These are phyloP conservation scores for Acacia concinna DNA, from an alignment of 331 rosid species.

Conservation along the genomic window DNA sequence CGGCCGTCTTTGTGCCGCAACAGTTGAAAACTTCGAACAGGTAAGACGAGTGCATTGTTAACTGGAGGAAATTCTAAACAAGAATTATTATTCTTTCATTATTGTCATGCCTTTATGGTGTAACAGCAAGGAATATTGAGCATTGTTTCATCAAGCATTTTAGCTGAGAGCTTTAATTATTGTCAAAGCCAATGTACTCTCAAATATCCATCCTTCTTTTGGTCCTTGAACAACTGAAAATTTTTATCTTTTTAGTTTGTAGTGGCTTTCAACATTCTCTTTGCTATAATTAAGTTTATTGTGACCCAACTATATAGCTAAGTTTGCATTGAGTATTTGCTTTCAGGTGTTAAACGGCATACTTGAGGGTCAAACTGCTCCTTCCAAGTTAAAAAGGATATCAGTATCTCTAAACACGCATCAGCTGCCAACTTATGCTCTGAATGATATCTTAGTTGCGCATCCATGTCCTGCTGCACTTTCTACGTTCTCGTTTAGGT, in stretches of 20 bases:
- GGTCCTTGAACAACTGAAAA: conserved; percentile 16
- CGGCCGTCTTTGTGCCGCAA: conserved; percentile 83
- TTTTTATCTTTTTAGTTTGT: not conserved
- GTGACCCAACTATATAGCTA: not conserved
- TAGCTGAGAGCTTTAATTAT: not conserved
- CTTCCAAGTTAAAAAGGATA: conserved; percentile 70
- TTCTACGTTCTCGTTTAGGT: conserved; percentile 82
- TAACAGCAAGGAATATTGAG: not conserved
- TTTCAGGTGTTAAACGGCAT: conserved; percentile 70
- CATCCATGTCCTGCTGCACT: conserved; percentile 90
- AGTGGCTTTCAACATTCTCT: conserved; percentile 24
- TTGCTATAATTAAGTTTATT: not conserved
- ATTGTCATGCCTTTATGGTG: conserved; percentile 9
- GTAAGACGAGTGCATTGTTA: conserved; percentile 44
- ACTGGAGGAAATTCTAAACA: not conserved
- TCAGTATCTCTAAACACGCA: conserved; percentile 51
- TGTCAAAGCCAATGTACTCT: not conserved
- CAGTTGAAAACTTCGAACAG: conserved; percentile 73
- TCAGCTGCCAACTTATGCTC: conserved; percentile 62
- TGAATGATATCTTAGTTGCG: conserved; percentile 78
- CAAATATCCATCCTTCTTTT: conserved; percentile 18
- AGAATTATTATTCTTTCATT: not conserved
- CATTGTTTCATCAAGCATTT: not conserved
- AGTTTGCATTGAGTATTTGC: not conserved
- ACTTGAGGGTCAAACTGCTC: conserved; percentile 51